Conservation (phyloP, 306 rosid genomes). For the Castanea crenata region DNA sequence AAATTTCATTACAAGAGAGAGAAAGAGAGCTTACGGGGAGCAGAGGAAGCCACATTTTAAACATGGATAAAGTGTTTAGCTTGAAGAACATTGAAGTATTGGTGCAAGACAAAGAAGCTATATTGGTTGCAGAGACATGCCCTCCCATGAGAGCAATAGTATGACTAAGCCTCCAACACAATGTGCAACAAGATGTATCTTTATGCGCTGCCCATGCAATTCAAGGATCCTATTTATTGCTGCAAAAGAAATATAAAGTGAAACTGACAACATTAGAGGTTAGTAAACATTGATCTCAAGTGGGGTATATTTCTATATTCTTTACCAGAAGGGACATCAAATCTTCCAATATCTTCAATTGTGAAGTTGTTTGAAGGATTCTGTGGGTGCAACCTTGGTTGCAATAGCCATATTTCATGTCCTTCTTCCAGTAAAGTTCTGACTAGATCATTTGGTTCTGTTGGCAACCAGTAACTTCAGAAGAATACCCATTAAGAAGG, state of each 20-base stretch:
- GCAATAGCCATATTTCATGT: slow-evolving; percentile 34
- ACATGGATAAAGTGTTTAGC: slow-evolving; percentile 18
- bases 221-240: slow-evolving; percentile 33
- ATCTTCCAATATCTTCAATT: slow-evolving; percentile 36
- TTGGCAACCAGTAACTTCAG: slow-evolving; percentile 32
- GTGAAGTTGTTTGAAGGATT: slow-evolving; percentile 30
- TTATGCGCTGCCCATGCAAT: slow-evolving; percentile 14
- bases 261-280: neutral
- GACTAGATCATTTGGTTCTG: slow-evolving; percentile 29
- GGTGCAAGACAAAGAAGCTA: slow-evolving; percentile 39
- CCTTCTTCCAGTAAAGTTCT: slow-evolving; percentile 34
- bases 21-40: slow-evolving; percentile 11
- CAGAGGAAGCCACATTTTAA: slow-evolving; percentile 43
- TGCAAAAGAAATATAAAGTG: slow-evolving; percentile 12
- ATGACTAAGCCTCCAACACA: slow-evolving; percentile 40
- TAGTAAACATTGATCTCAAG: neutral
- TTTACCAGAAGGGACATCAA: slow-evolving; percentile 41
- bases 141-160: slow-evolving; percentile 40
- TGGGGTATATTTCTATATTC: neutral
- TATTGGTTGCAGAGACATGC: slow-evolving; percentile 21
- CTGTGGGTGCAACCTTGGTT: slow-evolving; percentile 32
- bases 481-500: slow-evolving; percentile 35
- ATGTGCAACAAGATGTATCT: slow-evolving; percentile 35
- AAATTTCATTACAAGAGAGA: neutral
- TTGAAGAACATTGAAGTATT: slow-evolving; percentile 42